Base-by-base conservation (phyloP, 2,329 filamentous ascomycete genomes). In the Cadophora gregata region DNA sequence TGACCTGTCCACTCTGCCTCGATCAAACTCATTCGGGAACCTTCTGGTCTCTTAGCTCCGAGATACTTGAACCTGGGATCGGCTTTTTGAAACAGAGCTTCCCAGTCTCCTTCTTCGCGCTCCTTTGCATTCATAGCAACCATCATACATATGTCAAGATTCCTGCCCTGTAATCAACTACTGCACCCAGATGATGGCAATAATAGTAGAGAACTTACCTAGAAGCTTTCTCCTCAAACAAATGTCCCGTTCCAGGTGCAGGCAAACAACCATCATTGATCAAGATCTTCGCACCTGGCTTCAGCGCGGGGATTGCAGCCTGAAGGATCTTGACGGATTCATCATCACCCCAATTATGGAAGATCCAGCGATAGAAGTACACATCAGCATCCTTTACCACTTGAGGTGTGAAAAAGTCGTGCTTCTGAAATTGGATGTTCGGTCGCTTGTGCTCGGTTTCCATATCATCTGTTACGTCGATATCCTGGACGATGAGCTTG, bases 11-110 rank as follows among this genome's bases (percentile, higher is more conserved):
- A 68, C 42, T 53, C 59, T 31, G 83, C 84, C 76, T 89, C 86
- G 69, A 89, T 84, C 14, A 87, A 84, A 19, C 76, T 90, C 86
- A 76, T 87, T 87, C 8, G 85, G 79, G 24, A 79, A 80, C 68
- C 77, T 78, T 42, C 50, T 3, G 67, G 64, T 48, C 25, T 9
- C n/a, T 59, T 60, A 1, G 38, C 64, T 42, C 67, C 67, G 10
- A 67, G 36, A 31, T 50, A 68, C 51, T 66, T 66, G 47, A 80
- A 84, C 31, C 83, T 71, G 69, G 80, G 77, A 69, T 85, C 83
- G 5, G 83, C 83, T 38, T 77, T 75, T 60, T 72, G 73, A 63
- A 85, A 84, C 8, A 85, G 75, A 12, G 74, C 74, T 71, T 78
- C 79, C 81, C 83, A 85, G 5, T 79, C 81, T n/a, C 78, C 76